These are phyloP conservation scores for Aspergillus hancockii DNA, from an alignment of 495 filamentous ascomycete species.

Conservation along the genomic window DNA sequence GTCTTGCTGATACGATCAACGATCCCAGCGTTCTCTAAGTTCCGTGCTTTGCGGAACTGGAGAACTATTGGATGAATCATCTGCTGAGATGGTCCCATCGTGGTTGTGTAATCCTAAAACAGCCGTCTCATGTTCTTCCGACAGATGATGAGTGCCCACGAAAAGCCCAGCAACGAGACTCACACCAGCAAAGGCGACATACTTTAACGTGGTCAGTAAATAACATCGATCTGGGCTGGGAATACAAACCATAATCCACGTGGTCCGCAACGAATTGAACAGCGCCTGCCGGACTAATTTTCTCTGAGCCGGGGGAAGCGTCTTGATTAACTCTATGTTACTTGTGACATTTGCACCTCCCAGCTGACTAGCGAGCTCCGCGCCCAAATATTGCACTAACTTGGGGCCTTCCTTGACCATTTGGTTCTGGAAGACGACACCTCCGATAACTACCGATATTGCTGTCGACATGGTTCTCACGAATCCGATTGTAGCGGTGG, in stretches of 20 bases:
- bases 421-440: slow-evolving; percentile 7
- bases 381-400: background rate
- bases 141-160: background rate
- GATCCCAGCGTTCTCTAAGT: no score
- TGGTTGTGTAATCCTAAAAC: background rate
- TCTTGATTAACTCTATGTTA: background rate
- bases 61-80: background rate
- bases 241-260: background rate
- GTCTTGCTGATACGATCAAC: no score
- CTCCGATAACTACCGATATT: slow-evolving; percentile 9
- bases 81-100: background rate
- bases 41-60: background rate
- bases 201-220: background rate
- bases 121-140: background rate
- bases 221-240: background rate
- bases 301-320: background rate
- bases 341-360: background rate
- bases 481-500: slow-evolving; percentile 34
- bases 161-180: background rate
- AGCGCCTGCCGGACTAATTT: background rate
- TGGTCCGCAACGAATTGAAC: background rate
- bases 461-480: slow-evolving; percentile 5
- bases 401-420: background rate
- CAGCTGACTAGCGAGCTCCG: background rate
- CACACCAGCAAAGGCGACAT: background rate